These are phyloP conservation scores for Pyrrhoderma lamaoense DNA, from an alignment of 1,284 basidiomycete genomes.

Conservation along the genomic window DNA sequence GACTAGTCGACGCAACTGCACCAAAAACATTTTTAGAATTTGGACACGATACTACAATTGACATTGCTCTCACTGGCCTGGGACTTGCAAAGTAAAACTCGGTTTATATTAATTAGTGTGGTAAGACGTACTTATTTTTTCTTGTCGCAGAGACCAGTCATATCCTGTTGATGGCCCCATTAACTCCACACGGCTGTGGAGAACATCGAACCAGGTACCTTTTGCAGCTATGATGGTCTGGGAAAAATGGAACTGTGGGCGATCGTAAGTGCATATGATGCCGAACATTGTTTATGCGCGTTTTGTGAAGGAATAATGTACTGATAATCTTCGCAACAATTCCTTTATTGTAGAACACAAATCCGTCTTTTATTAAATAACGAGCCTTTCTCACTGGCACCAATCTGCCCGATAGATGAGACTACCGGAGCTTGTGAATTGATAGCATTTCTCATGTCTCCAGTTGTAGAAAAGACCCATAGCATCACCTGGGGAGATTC, in stretches of 20 bases:
- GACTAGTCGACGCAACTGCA: constrained; percentile 34
- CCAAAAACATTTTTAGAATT: constrained; percentile 38
- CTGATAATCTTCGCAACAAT: too few relatives aligned
- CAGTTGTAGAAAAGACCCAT: constrained; percentile 26
- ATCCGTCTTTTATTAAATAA: constrained; percentile 40
- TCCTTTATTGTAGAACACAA: constrained; percentile 30
- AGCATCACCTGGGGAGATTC: constrained; percentile 28
- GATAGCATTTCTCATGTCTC: constrained; percentile 27
- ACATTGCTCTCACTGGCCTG: constrained; percentile 36
- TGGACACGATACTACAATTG: constrained; percentile 43
- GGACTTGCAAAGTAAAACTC: constrained; percentile 33
- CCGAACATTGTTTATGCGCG: not conserved
- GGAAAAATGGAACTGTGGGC: constrained; percentile 36
- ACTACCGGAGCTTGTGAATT: constrained; percentile 34
- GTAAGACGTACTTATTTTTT: not conserved
- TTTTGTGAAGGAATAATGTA: not conserved
- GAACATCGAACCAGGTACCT: constrained; percentile 37
- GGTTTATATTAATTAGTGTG: not conserved
- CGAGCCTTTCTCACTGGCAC: constrained; percentile 32
- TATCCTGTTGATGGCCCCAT: constrained; percentile 27
- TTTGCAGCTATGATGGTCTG: constrained; percentile 42
- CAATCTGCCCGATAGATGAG: constrained; percentile 24
- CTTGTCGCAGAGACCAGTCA: constrained; percentile 22
- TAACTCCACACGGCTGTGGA: constrained; percentile 30
- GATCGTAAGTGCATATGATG: constrained; percentile 18